phyloP scores from a whole-genome alignment of 176 grass and related monocot species.

The Cymbopogon citratus region DNA sequence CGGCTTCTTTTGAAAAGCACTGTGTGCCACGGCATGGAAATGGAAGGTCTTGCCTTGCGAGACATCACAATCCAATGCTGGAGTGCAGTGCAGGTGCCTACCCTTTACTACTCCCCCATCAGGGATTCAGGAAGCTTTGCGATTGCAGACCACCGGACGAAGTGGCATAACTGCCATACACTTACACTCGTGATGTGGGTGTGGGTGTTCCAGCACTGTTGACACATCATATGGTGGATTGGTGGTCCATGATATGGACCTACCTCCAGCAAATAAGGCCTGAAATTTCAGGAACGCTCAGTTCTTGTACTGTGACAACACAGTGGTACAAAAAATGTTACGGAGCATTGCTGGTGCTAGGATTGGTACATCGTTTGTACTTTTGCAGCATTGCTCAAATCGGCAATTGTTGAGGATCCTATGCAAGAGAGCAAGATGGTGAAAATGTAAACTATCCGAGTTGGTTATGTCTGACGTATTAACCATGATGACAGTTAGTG shows the following conservation, averaged over 20 bases:
- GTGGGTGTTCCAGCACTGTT: background rate
- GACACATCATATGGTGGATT: background rate
- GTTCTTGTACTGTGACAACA: background rate
- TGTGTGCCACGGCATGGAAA: background rate
- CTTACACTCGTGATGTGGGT: background rate
- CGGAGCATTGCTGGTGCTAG: background rate
- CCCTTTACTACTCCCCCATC: background rate
- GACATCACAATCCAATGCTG: constrained; percentile 12
- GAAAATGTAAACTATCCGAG: no score
- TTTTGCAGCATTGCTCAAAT: background rate
- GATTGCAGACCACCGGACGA: background rate
- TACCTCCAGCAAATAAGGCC: background rate
- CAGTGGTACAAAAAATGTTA: background rate
- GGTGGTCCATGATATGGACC: background rate
- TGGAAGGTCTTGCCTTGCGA: background rate
- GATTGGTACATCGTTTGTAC: background rate
- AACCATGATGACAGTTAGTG: background rate
- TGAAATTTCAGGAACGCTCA: background rate
- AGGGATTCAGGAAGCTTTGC: background rate
- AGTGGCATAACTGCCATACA: constrained; percentile 10
- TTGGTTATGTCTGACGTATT: background rate
- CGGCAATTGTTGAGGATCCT: background rate
- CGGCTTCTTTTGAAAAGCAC: background rate
- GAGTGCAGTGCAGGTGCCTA: background rate
- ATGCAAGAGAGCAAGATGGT: background rate